These are phyloP conservation scores for Yarrowia divulgata DNA, from an alignment of 805 yeast genomes.

Conservation along the genomic window DNA sequence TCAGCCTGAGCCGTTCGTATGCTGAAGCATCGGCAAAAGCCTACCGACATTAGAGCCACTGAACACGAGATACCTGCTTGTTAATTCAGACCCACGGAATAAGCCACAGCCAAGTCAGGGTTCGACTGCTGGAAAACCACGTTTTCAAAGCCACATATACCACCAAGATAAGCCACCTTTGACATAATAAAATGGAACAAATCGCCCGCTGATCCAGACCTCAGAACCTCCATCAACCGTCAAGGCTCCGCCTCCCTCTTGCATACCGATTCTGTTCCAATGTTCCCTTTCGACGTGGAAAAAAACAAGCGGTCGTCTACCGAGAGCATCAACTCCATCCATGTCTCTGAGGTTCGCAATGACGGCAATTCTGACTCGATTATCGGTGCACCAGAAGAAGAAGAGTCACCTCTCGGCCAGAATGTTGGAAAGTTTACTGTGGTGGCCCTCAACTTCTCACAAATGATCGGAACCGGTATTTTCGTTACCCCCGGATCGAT, in stretches of 20 bases:
- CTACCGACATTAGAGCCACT: not conserved
- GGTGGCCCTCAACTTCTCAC: slow-evolving; percentile 15
- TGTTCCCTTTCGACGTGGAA: slow-evolving; percentile 26
- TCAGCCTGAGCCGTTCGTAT: not conserved
- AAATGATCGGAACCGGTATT: slow-evolving; percentile 23
- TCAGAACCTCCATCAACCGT: too few species aligned
- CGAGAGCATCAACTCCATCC: slow-evolving; percentile 11
- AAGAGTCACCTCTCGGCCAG: slow-evolving; percentile 26
- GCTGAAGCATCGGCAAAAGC: not conserved
- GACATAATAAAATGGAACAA: not conserved
- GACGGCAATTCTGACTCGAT: not conserved
- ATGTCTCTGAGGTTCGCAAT: not conserved
- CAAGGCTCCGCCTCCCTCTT: too few species aligned
- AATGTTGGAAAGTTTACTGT: slow-evolving; percentile 16
- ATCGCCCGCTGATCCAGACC: not conserved
- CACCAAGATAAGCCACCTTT: slow-evolving; percentile 4
- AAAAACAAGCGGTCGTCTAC: not conserved
- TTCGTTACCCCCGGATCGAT: slow-evolving; percentile 48
- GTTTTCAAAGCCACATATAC: slow-evolving; percentile 7
- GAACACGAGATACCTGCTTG: slow-evolving; percentile 7
- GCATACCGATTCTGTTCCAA: not conserved
- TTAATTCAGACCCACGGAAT: not conserved
- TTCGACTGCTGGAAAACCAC: not conserved
- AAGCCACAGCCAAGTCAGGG: slow-evolving; percentile 20
- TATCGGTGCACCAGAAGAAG: slow-evolving; percentile 25